Evolutionary conservation across 2,329 filamentous ascomycete genomes (phyloP), one percentile per base, ranked within the genome.

Genomic region (Sclerotinia subarctica): DNA sequence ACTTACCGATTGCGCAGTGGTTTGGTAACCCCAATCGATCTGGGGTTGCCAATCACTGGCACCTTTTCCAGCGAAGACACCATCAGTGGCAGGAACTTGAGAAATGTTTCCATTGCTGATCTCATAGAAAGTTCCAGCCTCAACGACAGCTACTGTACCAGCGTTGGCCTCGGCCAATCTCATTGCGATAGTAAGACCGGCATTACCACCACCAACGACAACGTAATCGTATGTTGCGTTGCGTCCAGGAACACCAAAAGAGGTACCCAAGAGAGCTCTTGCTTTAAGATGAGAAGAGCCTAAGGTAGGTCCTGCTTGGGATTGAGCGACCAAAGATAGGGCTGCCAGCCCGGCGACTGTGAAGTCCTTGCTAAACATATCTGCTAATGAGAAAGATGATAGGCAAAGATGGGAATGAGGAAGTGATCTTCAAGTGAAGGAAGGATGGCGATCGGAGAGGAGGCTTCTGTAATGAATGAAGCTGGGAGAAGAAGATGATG

Each of bases 11-110:
- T 76, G 75, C 4, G 74, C 71, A 24, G 69, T 72, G n/a, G 76
- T 77, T n/a, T 70, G 57, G 54, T 73, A 76, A 52, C 75, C 75
- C 75, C 74, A 77, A 66, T 76, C 75, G 35, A 76, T 53, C 38
- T 59, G 62, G n/a, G 67, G 67, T 54, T 68, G 67, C 53, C 52
- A 58, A 38, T 68, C 67, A 63, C 68, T 53, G 70, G 69, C 44
- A 58, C 46, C 35, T 35, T 46, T 47, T 46, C 67, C 54, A 35
- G 70, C 35, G 42, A 60, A 68, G 3, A 38, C 3, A 42, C n/a
- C 60, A 56, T 38, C 68, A 24, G 38, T 46, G 4, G 52, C 49
- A 49, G 67, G 69, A 44, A 67, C 51, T 26, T 67, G 35, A 32
- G 58, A 65, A 42, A 49, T 42, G 56, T 69, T 67, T 56, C 70